Conservation (phyloP, 164 flowering plant genomes). For the Tinospora cordifolia region DNA sequence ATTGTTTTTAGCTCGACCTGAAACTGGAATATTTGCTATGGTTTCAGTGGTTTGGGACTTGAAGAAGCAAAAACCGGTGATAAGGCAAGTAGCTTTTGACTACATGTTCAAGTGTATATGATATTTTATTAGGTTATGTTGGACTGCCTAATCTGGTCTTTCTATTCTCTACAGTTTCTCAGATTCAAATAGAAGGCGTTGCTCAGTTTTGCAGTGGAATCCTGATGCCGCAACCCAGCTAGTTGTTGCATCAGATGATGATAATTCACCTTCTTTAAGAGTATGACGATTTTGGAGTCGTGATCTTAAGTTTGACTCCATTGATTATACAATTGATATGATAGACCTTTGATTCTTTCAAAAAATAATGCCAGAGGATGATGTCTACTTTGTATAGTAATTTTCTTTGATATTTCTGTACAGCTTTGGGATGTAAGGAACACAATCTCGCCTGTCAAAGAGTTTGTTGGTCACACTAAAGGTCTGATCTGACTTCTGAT, state of each 20-base stretch:
- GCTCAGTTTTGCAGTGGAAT: slow-evolving; percentile 98
- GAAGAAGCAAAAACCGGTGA: slow-evolving; percentile 86
- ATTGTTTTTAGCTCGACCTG: neutral
- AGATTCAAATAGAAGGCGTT: slow-evolving; percentile 77
- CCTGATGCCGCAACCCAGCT: slow-evolving; percentile 93
- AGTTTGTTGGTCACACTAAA: slow-evolving; percentile 89
- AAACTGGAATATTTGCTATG: slow-evolving; percentile 6
- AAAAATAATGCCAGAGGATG: neutral
- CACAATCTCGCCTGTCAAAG: slow-evolving; percentile 67
- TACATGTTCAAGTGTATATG: neutral
- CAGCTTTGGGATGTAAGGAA: slow-evolving; percentile 99
- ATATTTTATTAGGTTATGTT: neutral
- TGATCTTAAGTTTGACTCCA: neutral
- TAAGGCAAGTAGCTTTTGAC: slow-evolving; percentile 42
- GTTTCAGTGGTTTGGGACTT: slow-evolving; percentile 92
- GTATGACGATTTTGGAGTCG: slow-evolving; percentile 30
- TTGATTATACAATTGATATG: too few relatives aligned
- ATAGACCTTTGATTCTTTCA: too few relatives aligned
- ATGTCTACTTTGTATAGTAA: neutral
- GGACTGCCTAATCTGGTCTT: slow-evolving; percentile 1
- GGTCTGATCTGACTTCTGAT: slow-evolving; percentile 32
- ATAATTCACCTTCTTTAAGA: slow-evolving; percentile 62
- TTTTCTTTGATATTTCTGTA: slow-evolving; percentile 1
- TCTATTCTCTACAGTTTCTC: slow-evolving; percentile 47
- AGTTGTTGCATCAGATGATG: slow-evolving; percentile 97